Conservation (phyloP, 768 basidiomycete genomes). For the Pisolithus orientalis region DNA sequence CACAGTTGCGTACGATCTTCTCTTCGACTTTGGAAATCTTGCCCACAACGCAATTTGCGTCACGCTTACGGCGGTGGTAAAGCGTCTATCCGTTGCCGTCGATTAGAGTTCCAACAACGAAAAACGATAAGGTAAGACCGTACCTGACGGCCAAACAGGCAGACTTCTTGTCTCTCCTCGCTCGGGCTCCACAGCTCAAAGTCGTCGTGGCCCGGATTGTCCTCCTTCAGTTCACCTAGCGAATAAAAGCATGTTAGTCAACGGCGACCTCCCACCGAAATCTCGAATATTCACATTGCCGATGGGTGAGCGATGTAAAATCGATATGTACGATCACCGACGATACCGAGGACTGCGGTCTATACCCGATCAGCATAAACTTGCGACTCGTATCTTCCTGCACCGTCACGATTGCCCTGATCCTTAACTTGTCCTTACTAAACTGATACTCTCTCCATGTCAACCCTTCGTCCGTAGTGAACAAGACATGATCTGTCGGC, state of each 20-base stretch:
- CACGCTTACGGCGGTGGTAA: slow-evolving; percentile 84
- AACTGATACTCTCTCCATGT: slow-evolving; percentile 89
- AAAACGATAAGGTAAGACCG: slow-evolving; percentile 2
- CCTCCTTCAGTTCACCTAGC: slow-evolving; percentile 59
- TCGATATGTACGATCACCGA: slow-evolving; percentile 75
- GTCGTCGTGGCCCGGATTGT: slow-evolving; percentile 80
- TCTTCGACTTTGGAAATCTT: slow-evolving; percentile 47
- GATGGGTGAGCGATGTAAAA: slow-evolving; percentile 70
- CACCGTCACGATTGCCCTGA: slow-evolving; percentile 78
- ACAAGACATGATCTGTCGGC: slow-evolving; percentile 83
- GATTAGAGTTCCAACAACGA: slow-evolving; percentile 1
- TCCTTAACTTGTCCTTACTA: slow-evolving; percentile 59
- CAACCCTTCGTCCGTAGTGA: slow-evolving; percentile 84
- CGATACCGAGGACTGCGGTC: slow-evolving; percentile 36
- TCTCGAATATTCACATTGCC: slow-evolving; percentile 54
- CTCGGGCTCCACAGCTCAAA: slow-evolving; percentile 98
- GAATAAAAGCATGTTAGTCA: neutral
- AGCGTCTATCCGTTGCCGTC: slow-evolving; percentile 47
- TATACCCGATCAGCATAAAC: slow-evolving; percentile 78
- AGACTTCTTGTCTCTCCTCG: slow-evolving; percentile 78
- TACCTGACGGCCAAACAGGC: slow-evolving; percentile 90
- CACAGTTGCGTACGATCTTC: slow-evolving; percentile 61
- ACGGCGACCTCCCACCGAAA: neutral
- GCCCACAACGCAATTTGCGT: slow-evolving; percentile 81
- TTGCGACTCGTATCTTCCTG: slow-evolving; percentile 85